These are phyloP conservation scores for Thermomucor indicae-seudaticae DNA, from an alignment of 371 early-diverging fungal genomes.

Conservation along the genomic window DNA sequence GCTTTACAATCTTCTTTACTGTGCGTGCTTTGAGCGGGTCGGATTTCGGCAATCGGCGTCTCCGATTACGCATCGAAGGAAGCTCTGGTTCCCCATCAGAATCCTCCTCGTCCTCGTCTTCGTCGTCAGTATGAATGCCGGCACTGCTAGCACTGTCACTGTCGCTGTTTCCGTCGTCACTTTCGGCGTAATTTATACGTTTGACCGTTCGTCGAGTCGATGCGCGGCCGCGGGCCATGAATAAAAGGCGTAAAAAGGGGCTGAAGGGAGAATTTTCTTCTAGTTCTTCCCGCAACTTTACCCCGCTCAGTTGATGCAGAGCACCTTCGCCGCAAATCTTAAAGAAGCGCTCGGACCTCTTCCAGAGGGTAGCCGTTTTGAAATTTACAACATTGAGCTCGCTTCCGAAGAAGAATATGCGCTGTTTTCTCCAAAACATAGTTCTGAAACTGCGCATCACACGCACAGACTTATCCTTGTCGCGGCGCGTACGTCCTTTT, in stretches of 20 bases:
- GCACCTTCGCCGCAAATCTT: too few relatives aligned
- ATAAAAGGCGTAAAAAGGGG: not conserved
- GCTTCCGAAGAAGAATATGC: too few relatives aligned
- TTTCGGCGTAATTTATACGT: not conserved
- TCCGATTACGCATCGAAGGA: not conserved
- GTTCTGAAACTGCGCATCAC: too few relatives aligned
- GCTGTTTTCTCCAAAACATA: too few relatives aligned
- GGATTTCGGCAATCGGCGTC: not conserved
- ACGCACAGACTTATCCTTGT: too few relatives aligned
- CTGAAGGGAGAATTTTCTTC: too few relatives aligned
- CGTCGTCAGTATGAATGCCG: not conserved
- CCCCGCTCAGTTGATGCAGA: too few relatives aligned
- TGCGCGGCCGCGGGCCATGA: too few relatives aligned
- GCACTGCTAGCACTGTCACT: not conserved
- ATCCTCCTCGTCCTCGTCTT: not conserved
- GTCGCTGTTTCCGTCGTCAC: not conserved
- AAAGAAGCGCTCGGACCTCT: too few relatives aligned
- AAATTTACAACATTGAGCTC: too few relatives aligned
- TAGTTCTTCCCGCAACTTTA: too few relatives aligned
- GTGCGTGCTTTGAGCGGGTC: not conserved
- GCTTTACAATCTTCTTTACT: not conserved
- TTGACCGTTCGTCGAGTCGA: not conserved
- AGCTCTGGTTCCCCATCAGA: not conserved
- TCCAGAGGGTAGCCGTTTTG: too few relatives aligned
- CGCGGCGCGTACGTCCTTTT: conserved; percentile 1